Evolutionary conservation across 441 rosid species (phyloP).

Genomic region (Erodium trifolium): DNA sequence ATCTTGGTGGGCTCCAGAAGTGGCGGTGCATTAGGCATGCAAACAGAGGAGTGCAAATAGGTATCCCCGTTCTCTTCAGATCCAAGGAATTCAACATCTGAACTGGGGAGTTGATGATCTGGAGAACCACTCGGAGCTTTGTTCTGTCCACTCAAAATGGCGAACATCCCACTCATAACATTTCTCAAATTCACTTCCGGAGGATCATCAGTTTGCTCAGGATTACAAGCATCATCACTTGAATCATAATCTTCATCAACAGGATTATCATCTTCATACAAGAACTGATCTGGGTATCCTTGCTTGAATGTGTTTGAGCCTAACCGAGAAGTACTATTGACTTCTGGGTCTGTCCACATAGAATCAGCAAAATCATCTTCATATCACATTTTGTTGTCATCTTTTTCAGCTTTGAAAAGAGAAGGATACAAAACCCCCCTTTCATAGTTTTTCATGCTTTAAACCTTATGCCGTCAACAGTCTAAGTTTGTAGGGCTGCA

Average conservation of each 20-base stretch:
- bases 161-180: conserved; percentile 60
- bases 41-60: conserved; percentile 73
- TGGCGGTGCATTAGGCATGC: conserved; percentile 94
- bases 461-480: conserved; percentile 11
- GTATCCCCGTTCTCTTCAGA: conserved; percentile 72
- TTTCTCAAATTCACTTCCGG: conserved; percentile 85
- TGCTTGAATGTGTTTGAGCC: conserved; percentile 30
- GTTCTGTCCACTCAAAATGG: conserved; percentile 71
- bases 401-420: conserved; percentile 30
- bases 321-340: conserved; percentile 16
- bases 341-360: conserved; percentile 32
- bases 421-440: conserved; percentile 42
- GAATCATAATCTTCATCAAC: conserved; percentile 55
- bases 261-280: conserved; percentile 33
- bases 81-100: conserved; percentile 75
- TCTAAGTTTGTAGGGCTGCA: background rate
- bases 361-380: conserved; percentile 34
- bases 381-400: conserved; percentile 25
- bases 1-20: conserved; percentile 56
- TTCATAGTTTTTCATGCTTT: conserved; percentile 41
- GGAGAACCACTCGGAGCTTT: conserved; percentile 25
- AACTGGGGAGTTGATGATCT: conserved; percentile 34
- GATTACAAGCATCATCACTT: conserved; percentile 25
- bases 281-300: conserved; percentile 34
- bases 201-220: conserved; percentile 17